Evolutionary conservation across 768 basidiomycete species (phyloP), one percentile per base, ranked within the genome.

Genomic region (Psilocybe sp.): DNA sequence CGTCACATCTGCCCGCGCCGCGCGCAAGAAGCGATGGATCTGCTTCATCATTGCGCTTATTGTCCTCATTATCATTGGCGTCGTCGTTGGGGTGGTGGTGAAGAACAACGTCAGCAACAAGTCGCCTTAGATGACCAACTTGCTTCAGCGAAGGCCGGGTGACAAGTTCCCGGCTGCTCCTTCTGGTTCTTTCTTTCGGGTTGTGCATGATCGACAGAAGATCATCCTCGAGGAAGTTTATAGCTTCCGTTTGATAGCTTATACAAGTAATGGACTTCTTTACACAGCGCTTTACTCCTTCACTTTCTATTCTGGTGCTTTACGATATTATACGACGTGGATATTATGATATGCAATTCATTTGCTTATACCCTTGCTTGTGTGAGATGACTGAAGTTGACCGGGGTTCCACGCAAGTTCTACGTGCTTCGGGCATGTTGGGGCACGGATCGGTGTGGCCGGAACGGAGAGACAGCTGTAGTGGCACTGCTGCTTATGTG

Each of bases 11-110:
- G 96, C 96, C 16, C 80, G 89, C 28, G 80, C 87, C 31, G 96
- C 96, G 16, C 85, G 96, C 52, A 92, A 87, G 70, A 98, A 96
- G 80, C 85, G 94, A 61, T 97, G 94, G 93, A 95, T 96, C 65
- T 98, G 95, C 72, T 96, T 96, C 77, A 64, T 82, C 69, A 82
- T 92, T 52, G 63, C 69, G 49, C 61, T 94, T 49, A 62, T 91
- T 50, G 61, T 93, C 47, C 73, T 87, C 51, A 79, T 85, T 55
- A 79, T 90, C 42, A 73, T 82, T 40, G 85, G 79, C 40, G 75
- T 88, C 45, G 72, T 90, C 28, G 71, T 80, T 20, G 84, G 78
- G 5, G 74, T 84, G 31, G 76, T 86, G 20, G 68, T 80, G 16
- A 76, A 69, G 39, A 73, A 77, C 46, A 60, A 72, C 23, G 63